Conservation (phyloP, 139 green algal species). For the Chlorella vulgaris region DNA sequence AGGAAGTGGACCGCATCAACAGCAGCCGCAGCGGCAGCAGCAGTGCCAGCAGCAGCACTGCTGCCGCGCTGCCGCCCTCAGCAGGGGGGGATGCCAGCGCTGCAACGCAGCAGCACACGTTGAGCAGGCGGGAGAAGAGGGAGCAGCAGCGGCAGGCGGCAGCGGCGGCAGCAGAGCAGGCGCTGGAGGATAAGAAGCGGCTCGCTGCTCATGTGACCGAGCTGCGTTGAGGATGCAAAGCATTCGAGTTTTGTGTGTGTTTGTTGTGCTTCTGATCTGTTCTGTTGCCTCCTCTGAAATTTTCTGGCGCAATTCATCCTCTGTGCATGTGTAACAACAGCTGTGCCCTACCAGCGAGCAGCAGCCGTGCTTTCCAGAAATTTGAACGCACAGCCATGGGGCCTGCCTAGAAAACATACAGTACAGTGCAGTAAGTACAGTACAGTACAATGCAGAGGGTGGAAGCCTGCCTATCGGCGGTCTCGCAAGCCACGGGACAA, state of each 20-base stretch:
- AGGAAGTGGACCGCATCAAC: slow-evolving; percentile 49
- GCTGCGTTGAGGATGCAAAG: neutral
- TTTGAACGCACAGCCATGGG: too few relatives aligned
- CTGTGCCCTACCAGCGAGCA: too few relatives aligned
- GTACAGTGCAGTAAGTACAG: neutral
- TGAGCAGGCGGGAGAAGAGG: neutral
- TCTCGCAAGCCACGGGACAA: too few relatives aligned
- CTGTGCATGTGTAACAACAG: too few relatives aligned
- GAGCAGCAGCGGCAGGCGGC: neutral
- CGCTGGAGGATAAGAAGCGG: neutral
- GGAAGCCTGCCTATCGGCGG: too few relatives aligned
- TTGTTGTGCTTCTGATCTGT: neutral
- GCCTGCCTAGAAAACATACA: neutral
- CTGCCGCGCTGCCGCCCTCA: neutral
- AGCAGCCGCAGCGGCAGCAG: neutral
- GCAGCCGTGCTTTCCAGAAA: too few relatives aligned
- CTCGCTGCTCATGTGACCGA: neutral
- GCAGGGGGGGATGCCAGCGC: neutral
- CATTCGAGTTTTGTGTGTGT: neutral
- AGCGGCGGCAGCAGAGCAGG: neutral
- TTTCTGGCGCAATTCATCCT: too few relatives aligned
- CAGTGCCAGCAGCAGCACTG: neutral
- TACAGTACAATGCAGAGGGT: neutral
- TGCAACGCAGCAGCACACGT: neutral
- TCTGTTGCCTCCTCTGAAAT: neutral